Conservation (phyloP, 169 alveolate genomes). For the Cryptosporidium baileyi region DNA sequence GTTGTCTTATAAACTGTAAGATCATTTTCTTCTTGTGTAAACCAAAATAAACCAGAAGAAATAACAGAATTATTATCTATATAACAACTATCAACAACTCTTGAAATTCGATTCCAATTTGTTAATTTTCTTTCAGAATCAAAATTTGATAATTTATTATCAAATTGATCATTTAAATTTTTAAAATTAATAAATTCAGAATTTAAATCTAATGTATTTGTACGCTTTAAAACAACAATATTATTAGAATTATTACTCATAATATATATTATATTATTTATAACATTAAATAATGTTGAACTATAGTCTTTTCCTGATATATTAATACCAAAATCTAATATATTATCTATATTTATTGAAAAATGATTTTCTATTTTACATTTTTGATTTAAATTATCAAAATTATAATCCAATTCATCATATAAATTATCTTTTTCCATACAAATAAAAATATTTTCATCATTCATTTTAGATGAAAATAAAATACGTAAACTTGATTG, state of each 20-base stretch:
- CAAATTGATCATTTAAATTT: not conserved
- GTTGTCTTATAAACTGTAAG: conserved; percentile 15
- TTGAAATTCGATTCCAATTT: conserved; percentile 5
- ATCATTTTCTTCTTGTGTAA: conserved; percentile 16
- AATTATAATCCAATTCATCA: too few relatives aligned
- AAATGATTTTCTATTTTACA: conserved; percentile 30
- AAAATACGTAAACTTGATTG: not conserved
- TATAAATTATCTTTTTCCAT: not conserved
- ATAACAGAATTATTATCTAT: not conserved
- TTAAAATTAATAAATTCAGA: not conserved
- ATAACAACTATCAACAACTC: not conserved
- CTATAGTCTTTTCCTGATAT: not conserved
- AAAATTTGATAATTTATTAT: not conserved
- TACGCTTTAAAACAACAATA: not conserved
- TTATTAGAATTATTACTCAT: conserved; percentile 13
- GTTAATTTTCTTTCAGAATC: not conserved
- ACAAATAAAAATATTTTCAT: conserved; percentile 8
- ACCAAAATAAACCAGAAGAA: conserved; percentile 56
- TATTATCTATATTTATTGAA: not conserved
- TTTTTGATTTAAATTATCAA: not conserved
- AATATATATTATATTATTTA: conserved; percentile 16
- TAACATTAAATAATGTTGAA: conserved; percentile 7
- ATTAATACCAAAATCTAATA: not conserved
- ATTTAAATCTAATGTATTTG: not conserved
- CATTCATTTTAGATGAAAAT: not conserved